Evolutionary conservation across 257 asterid species (phyloP).

Genomic region (Lavandula angustifolia): DNA sequence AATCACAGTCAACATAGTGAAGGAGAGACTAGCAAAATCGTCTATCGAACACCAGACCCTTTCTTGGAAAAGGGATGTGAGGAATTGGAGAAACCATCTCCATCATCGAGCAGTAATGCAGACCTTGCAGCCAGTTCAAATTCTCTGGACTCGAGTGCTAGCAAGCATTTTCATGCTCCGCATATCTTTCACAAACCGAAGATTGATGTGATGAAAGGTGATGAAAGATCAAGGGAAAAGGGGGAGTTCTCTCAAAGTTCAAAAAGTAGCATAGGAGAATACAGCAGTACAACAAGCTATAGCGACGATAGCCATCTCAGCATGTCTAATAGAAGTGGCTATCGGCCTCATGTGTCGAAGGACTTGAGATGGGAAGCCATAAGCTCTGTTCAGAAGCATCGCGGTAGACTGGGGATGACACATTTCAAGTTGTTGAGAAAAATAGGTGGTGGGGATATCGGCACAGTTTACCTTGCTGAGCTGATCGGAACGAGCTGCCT

Average conservation of each 20-base stretch:
- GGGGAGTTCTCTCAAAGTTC: slow-evolving; percentile 79
- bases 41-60: slow-evolving; percentile 41
- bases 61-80: slow-evolving; percentile 29
- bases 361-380: slow-evolving; percentile 93
- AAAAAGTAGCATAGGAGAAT: slow-evolving; percentile 77
- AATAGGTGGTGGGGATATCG: slow-evolving; percentile 89
- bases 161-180: slow-evolving; percentile 33
- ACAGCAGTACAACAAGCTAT: slow-evolving; percentile 70
- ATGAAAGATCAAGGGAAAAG: slow-evolving; percentile 56
- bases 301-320: slow-evolving; percentile 74
- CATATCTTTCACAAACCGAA: slow-evolving; percentile 36
- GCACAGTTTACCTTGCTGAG: slow-evolving; percentile 76
- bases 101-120: slow-evolving; percentile 42
- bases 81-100: slow-evolving; percentile 38
- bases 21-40: slow-evolving; percentile 28
- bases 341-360: slow-evolving; percentile 79
- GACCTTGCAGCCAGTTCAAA: slow-evolving; percentile 34
- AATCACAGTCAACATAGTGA: slow-evolving; percentile 37
- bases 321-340: slow-evolving; percentile 66
- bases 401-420: slow-evolving; percentile 58
- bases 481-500: slow-evolving; percentile 69
- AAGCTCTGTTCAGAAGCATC: slow-evolving; percentile 56
- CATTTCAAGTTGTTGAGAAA: slow-evolving; percentile 72
- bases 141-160: slow-evolving; percentile 31
- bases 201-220: slow-evolving; percentile 40